Evolutionary conservation across 2,329 filamentous ascomycete species (phyloP).

Genomic region (Ceratocystis diversiconidia): DNA sequence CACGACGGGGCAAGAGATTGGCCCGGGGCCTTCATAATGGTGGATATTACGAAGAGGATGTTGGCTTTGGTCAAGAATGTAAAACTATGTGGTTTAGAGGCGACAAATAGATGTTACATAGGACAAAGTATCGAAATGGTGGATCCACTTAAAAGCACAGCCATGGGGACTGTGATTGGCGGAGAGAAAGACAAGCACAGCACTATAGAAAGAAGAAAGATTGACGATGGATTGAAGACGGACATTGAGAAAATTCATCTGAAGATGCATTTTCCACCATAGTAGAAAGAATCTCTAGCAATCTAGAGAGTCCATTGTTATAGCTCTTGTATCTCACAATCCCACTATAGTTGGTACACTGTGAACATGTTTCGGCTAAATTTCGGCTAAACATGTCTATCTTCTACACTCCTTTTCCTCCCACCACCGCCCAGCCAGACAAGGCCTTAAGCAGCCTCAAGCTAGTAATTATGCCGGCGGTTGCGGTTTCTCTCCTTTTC

Average conservation of each 20-base stretch:
- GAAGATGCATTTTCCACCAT: no score
- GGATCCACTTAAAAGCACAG: neutral
- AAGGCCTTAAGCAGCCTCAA: neutral
- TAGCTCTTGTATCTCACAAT: no score
- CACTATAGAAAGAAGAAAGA: neutral
- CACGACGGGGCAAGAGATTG: constrained; percentile 47
- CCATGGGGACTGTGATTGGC: neutral
- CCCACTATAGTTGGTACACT: no score
- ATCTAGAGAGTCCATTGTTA: no score
- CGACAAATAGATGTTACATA: neutral
- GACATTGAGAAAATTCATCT: neutral
- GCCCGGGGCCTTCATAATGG: neutral
- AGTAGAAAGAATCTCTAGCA: no score
- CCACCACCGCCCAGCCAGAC: neutral
- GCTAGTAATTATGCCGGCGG: neutral
- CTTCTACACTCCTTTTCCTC: neutral
- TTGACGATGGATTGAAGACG: neutral
- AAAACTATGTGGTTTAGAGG: neutral
- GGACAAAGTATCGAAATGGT: neutral
- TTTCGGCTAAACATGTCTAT: neutral
- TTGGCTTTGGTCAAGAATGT: neutral
- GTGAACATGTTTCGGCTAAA: neutral
- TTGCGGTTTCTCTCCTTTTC: neutral
- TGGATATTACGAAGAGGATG: neutral
- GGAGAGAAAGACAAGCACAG: neutral